A percentile compares a stretch with the other conserved stretches of the same genome.
These are phyloP conservation scores for Meyerozyma guilliermondii DNA, from an alignment of 1,139 yeast species.

Conservation along the genomic window DNA sequence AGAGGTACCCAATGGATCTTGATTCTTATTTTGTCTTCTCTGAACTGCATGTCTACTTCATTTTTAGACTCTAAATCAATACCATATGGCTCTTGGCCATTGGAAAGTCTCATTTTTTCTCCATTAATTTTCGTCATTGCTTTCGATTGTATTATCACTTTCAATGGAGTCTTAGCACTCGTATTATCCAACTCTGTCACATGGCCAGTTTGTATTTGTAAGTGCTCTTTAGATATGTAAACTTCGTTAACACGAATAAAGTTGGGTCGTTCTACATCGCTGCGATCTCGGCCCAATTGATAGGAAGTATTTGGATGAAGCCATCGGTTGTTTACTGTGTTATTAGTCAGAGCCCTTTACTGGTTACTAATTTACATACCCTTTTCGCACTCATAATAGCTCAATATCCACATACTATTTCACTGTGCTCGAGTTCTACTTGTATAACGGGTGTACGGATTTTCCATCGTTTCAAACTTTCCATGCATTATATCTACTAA, in stretches of 20 bases:
- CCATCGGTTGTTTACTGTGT: constrained; percentile 6
- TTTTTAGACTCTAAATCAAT: constrained; percentile 13
- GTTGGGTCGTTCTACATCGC: constrained; percentile 13
- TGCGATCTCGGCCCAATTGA: constrained; percentile 25
- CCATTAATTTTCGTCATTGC: constrained; percentile 30
- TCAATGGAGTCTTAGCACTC: constrained; percentile 15
- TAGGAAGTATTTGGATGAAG: constrained; percentile 18
- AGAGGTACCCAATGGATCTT: constrained; percentile 13
- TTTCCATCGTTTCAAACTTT: background rate
- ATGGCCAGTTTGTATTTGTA: constrained; percentile 17
- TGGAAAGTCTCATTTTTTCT: constrained; percentile 16
- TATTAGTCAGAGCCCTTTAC: background rate
- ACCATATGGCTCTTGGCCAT: constrained; percentile 13
- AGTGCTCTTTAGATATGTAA: constrained; percentile 28
- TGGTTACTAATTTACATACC: background rate
- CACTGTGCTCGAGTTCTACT: background rate
- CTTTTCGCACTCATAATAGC: constrained; percentile 4
- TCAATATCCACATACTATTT: constrained; percentile 11
- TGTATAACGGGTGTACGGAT: background rate
- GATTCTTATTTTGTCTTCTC: constrained; percentile 16
- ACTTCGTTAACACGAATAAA: constrained; percentile 18
- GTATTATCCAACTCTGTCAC: constrained; percentile 7
- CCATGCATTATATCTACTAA: background rate
- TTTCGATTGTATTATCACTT: constrained; percentile 22
- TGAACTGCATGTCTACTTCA: constrained; percentile 6